These are phyloP conservation scores for Metarhizium sp. DNA, from an alignment of 2,329 filamentous ascomycete species.

Conservation along the genomic window DNA sequence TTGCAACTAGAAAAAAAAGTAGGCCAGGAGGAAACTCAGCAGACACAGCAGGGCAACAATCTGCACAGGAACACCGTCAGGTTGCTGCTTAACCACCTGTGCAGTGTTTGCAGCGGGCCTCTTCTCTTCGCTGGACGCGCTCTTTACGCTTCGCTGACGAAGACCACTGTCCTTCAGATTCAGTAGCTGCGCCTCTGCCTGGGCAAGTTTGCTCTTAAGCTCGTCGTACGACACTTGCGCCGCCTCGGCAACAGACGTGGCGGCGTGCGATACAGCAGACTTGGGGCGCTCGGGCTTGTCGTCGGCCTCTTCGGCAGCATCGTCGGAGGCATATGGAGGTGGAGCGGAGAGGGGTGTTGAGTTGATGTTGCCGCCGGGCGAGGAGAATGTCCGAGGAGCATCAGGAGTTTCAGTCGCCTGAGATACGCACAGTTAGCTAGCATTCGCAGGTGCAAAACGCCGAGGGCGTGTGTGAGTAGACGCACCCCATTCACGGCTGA, in stretches of 20 bases:
- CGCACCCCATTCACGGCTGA: conserved; percentile 31
- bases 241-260: conserved; percentile 38
- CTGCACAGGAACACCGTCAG: conserved; percentile 77
- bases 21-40: conserved; percentile 85
- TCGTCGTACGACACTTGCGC: conserved; percentile 43
- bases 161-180: conserved; percentile 64
- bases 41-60: conserved; percentile 77
- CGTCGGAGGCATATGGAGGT: conserved; percentile 25
- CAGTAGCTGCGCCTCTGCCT: conserved; percentile 66
- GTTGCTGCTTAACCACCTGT: conserved; percentile 45
- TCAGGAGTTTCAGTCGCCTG: conserved; percentile 35
- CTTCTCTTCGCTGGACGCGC: conserved; percentile 39
- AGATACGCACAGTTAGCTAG: neutral
- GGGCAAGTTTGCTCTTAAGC: conserved; percentile 61
- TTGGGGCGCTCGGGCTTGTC: conserved; percentile 18
- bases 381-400: conserved; percentile 33
- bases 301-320: conserved; percentile 20
- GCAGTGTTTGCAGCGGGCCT: conserved; percentile 36
- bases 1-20: conserved; percentile 76
- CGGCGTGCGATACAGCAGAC: conserved; percentile 25
- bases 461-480: conserved; percentile 5
- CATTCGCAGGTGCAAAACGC: neutral
- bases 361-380: conserved; percentile 28
- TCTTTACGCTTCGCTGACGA: conserved; percentile 66
- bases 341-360: conserved; percentile 21